Percentiles rank a stretch among this genome's conserved stretches.
phyloP scores from a whole-genome alignment of 2,329 filamentous ascomycete species.

The Thyridium curvatum region DNA sequence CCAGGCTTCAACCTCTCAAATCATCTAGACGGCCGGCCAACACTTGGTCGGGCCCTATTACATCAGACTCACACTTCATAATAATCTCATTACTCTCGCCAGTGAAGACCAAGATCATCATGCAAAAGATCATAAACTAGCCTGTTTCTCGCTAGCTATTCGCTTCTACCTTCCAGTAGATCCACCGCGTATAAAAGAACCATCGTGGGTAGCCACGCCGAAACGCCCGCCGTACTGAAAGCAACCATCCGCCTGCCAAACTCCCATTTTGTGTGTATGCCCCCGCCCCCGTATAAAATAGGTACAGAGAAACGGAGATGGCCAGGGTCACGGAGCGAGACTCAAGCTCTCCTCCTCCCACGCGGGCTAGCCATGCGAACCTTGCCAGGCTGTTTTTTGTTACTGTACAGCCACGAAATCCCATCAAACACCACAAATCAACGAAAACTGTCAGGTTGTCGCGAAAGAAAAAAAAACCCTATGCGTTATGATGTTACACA shows the following conservation, averaged over 20 bases:
- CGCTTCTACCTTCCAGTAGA: background rate
- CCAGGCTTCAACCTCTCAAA: too few relatives aligned
- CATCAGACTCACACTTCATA: too few relatives aligned
- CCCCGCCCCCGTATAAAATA: background rate
- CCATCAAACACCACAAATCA: background rate
- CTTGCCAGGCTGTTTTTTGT: background rate
- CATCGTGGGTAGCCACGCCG: background rate
- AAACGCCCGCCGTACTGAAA: background rate
- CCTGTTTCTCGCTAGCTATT: background rate
- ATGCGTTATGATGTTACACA: conserved; percentile 1
- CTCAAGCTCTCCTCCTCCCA: background rate
- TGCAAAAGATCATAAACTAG: too few relatives aligned
- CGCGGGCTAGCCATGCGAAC: background rate
- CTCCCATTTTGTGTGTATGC: conserved; percentile 1
- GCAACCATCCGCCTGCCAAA: background rate
- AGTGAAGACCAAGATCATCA: too few relatives aligned
- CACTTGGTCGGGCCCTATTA: too few relatives aligned
- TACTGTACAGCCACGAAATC: background rate
- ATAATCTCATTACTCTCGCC: too few relatives aligned
- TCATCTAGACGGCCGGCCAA: too few relatives aligned
- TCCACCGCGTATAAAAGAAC: background rate
- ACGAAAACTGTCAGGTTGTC: background rate
- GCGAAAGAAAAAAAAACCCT: background rate
- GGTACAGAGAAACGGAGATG: background rate
- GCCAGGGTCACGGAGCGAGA: background rate